phyloP scores from a whole-genome alignment of 2,329 filamentous ascomycete genomes.

The Apiospora saccharicola region DNA sequence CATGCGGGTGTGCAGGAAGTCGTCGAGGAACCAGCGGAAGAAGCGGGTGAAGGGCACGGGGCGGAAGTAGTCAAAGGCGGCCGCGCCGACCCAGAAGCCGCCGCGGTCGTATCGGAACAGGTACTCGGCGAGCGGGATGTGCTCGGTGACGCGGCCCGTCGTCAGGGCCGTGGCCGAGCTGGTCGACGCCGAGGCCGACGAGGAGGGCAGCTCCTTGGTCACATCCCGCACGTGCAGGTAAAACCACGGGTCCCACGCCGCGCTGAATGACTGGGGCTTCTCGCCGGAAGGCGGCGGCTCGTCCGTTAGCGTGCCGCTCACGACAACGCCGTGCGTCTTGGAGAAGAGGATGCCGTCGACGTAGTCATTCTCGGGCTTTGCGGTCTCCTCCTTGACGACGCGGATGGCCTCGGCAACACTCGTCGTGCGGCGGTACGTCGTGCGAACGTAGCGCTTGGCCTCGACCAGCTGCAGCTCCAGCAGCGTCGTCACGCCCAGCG shows the following conservation, averaged over 20 bases:
- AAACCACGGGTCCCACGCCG: constrained; percentile 75
- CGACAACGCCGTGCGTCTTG: constrained; percentile 68
- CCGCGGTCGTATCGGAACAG: constrained; percentile 80
- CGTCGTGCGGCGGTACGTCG: constrained; percentile 65
- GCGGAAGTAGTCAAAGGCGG: constrained; percentile 72
- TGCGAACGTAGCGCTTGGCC: constrained; percentile 67
- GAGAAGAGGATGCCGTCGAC: constrained; percentile 77
- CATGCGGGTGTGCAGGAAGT: constrained; percentile 77
- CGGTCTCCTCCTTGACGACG: constrained; percentile 57
- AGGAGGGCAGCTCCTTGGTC: constrained; percentile 43
- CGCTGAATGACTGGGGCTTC: constrained; percentile 49
- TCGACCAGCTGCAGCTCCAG: constrained; percentile 69
- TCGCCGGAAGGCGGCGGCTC: constrained; percentile 47
- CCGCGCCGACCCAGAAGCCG: constrained; percentile 75
- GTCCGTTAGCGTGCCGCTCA: constrained; percentile 69
- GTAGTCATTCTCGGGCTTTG: constrained; percentile 64
- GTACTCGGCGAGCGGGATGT: constrained; percentile 74
- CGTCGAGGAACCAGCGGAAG: constrained; percentile 74
- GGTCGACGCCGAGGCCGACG: constrained; percentile 26
- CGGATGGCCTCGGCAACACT: constrained; percentile 57
- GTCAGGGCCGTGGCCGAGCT: neutral
- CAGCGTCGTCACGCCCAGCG: constrained; percentile 71
- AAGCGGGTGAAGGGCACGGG: constrained; percentile 69
- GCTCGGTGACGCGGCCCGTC: constrained; percentile 51
- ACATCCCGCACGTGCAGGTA: constrained; percentile 72